Conservation (phyloP, 2,329 filamentous ascomycete species). For the Arachnomyces sp. region DNA sequence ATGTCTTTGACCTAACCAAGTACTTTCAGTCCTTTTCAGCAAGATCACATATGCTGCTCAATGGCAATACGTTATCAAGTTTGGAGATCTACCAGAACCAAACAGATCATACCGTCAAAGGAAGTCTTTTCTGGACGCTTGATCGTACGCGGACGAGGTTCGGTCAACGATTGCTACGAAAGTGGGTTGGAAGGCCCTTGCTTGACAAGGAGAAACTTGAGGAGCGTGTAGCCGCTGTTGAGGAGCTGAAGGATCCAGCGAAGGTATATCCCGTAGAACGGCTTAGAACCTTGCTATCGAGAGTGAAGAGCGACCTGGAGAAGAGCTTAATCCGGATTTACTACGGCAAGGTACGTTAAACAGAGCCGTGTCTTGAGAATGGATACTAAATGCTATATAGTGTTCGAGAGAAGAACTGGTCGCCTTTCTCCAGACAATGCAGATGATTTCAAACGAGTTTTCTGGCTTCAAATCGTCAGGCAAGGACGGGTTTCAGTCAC, state of each 20-base stretch:
- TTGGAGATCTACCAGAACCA: constrained; percentile 94
- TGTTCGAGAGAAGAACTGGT: constrained; percentile 85
- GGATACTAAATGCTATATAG: constrained; percentile 22
- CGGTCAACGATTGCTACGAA: constrained; percentile 77
- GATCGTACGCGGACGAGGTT: constrained; percentile 88
- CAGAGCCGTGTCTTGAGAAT: background rate
- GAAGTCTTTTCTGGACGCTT: constrained; percentile 90
- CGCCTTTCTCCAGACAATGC: constrained; percentile 74
- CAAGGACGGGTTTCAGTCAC: constrained; percentile 65
- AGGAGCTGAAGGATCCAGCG: constrained; percentile 68
- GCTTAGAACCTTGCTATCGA: constrained; percentile 62
- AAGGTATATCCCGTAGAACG: constrained; percentile 64
- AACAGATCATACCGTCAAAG: constrained; percentile 75
- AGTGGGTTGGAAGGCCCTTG: constrained; percentile 89
- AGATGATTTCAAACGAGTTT: constrained; percentile 73
- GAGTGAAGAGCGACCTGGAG: constrained; percentile 74
- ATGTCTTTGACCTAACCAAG: constrained; percentile 92
- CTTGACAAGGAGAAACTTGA: constrained; percentile 69
- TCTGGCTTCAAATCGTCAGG: constrained; percentile 55
- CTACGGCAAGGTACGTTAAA: constrained; percentile 63
- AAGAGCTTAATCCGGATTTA: constrained; percentile 92
- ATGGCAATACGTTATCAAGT: constrained; percentile 87
- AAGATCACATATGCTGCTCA: constrained; percentile 89
- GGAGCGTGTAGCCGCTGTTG: constrained; percentile 72
- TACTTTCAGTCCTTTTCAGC: constrained; percentile 96